These are phyloP conservation scores for Narthecium ossifragum DNA, from an alignment of 106 monocot species.

Conservation along the genomic window DNA sequence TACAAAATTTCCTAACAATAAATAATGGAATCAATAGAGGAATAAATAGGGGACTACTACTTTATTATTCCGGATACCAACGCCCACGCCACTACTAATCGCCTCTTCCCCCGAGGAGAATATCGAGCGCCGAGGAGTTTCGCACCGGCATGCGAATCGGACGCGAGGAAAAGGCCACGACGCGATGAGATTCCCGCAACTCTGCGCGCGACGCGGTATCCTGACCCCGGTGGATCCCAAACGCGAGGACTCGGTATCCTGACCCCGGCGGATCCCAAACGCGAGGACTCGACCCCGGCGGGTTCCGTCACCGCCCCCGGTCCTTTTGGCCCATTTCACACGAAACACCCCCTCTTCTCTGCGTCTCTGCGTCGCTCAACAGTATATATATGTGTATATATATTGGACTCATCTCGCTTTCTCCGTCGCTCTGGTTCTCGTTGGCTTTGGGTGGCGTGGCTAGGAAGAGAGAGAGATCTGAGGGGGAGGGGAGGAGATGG, in stretches of 20 bases:
- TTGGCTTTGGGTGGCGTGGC: no score
- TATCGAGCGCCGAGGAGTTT: neutral
- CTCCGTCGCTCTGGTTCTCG: neutral
- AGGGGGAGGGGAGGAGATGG: conserved; percentile 11
- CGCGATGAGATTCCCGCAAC: neutral
- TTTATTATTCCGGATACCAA: neutral
- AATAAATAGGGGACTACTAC: neutral
- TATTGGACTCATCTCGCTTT: neutral
- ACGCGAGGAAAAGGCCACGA: neutral
- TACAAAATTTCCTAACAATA: neutral
- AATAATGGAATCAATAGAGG: neutral
- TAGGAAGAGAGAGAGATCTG: neutral
- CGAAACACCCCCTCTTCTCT: neutral
- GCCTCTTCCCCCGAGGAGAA: neutral
- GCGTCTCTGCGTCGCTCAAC: no score
- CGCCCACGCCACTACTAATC: neutral
- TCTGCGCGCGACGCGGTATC: neutral
- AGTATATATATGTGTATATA: neutral
- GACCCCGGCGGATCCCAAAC: neutral
- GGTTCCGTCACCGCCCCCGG: neutral
- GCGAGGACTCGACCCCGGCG: neutral
- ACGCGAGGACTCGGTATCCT: neutral
- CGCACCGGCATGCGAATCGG: neutral
- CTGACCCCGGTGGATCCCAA: neutral
- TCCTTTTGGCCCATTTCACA: neutral